These are phyloP conservation scores for Alternaria dauci DNA, from an alignment of 2,329 filamentous ascomycete species.

Conservation along the genomic window DNA sequence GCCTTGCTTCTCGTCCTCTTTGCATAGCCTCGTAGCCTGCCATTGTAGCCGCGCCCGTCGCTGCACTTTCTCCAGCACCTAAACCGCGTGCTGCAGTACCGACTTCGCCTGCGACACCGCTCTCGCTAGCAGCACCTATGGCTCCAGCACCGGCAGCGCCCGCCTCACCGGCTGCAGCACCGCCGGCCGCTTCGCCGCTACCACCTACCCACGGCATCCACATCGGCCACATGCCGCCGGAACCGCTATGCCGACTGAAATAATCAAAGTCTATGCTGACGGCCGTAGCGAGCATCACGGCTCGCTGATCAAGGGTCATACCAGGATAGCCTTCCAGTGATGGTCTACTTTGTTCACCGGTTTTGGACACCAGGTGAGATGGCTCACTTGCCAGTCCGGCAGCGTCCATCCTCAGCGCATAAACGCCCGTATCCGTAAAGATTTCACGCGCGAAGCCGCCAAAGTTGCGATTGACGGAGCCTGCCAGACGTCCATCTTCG, in stretches of 20 bases:
- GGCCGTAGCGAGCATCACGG: slow-evolving; percentile 71
- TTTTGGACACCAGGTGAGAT: slow-evolving; percentile 51
- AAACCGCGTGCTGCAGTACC: slow-evolving; percentile 52
- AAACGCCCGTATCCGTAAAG: slow-evolving; percentile 72
- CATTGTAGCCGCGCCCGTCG: slow-evolving; percentile 65
- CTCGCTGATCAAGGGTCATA: slow-evolving; percentile 72
- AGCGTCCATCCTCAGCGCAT: slow-evolving; percentile 70
- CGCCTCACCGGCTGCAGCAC: slow-evolving; percentile 52
- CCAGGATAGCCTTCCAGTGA: slow-evolving; percentile 49
- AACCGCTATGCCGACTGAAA: slow-evolving; percentile 67
- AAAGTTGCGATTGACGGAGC: slow-evolving; percentile 71
- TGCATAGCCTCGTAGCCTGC: slow-evolving; percentile 72
- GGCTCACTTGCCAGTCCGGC: slow-evolving; percentile 56
- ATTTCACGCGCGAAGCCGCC: slow-evolving; percentile 69
- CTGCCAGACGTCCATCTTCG: slow-evolving; percentile 61
- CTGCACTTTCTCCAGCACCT: slow-evolving; percentile 55
- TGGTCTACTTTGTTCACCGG: slow-evolving; percentile 34
- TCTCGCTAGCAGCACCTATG: slow-evolving; percentile 53
- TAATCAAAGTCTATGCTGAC: slow-evolving; percentile 73
- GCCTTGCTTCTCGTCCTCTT: slow-evolving; percentile 52
- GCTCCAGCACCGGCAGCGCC: slow-evolving; percentile 50
- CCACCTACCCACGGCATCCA: slow-evolving; percentile 61
- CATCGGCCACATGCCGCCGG: slow-evolving; percentile 56
- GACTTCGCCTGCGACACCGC: slow-evolving; percentile 59
- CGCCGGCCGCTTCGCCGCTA: slow-evolving; percentile 42